Evolutionary conservation across 768 basidiomycete species (phyloP), one percentile per base, ranked within the genome.

Genomic region (Cystofilobasidium bisporidii): DNA sequence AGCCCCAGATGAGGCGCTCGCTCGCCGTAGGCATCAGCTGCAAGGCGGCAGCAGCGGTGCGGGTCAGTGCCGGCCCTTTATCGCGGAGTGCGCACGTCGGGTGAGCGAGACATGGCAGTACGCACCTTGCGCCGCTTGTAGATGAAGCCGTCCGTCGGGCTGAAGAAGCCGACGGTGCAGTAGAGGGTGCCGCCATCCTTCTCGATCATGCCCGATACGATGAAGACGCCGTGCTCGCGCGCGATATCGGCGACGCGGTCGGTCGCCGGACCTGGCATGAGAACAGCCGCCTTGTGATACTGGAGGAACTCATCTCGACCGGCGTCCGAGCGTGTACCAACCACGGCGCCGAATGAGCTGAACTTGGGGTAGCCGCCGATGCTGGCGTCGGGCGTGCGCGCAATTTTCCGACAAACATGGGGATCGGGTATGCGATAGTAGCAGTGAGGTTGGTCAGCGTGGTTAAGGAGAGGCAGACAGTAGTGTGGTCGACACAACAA

Each of bases 1-100:
- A 79, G 4, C 84, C 84, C 86, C 85, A 87, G 40, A 86, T 80
- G 18, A 84, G 72, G 30, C 84, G 77, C 72, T 87, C 86, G 61
- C 77, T 70, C 0, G 79, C 85, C 11, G 86, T 87, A 2, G 86
- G 86, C 71, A 84, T 77, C 28, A 86, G 72, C 76, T 38, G 67
- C n/a, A n/a, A n/a, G n/a, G n/a, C n/a, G n/a, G n/a, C n/a, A n/a
- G n/a, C n/a, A n/a, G n/a, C n/a, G n/a, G n/a, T n/a, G n/a, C n/a
- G n/a, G n/a, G n/a, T n/a, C n/a, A n/a, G n/a, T n/a, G n/a, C n/a
- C n/a, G n/a, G n/a, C n/a, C n/a, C n/a, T n/a, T n/a, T n/a, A n/a
- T n/a, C n/a, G n/a, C n/a, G n/a, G n/a, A n/a, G n/a, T n/a, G n/a
- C n/a, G n/a, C n/a, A n/a, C n/a, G n/a, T n/a, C n/a, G n/a, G n/a